Conservation (phyloP, 2,329 filamentous ascomycete genomes). For the Aspergillus tanneri region DNA sequence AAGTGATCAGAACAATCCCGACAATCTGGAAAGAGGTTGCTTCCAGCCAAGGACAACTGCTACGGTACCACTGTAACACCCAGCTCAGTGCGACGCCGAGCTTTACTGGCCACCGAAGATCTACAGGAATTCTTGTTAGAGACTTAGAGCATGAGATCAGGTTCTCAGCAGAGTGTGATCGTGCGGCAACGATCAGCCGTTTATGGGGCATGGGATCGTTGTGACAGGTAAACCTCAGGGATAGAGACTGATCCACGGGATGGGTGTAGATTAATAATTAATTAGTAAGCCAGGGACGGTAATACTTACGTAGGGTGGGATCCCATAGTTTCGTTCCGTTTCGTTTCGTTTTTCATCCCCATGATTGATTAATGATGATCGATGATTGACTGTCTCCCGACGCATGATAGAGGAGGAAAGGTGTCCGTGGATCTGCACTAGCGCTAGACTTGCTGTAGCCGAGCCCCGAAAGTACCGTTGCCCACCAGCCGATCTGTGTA, state of each 20-base stretch:
- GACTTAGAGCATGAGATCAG: constrained; percentile 24
- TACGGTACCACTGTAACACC: background rate
- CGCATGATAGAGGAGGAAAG: constrained; percentile 19
- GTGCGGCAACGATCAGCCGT: constrained; percentile 39
- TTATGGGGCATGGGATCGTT: constrained; percentile 35
- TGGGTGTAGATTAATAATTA: background rate
- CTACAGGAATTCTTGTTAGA: constrained; percentile 14
- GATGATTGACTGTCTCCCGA: constrained; percentile 14
- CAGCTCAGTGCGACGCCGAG: constrained; percentile 3
- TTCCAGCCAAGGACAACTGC: background rate
- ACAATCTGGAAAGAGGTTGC: background rate
- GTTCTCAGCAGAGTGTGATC: constrained; percentile 26
- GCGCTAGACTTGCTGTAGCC: constrained; percentile 22
- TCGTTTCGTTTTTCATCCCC: too few species aligned
- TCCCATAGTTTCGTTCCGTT: too few species aligned
- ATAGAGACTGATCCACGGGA: background rate
- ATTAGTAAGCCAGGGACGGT: too few species aligned
- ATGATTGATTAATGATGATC: constrained; percentile 18
- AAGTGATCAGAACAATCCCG: constrained; percentile 1
- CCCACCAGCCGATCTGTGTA: constrained; percentile 16
- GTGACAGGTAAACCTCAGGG: constrained; percentile 32
- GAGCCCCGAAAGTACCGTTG: constrained; percentile 20
- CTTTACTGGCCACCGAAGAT: constrained; percentile 8
- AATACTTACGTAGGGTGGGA: too few species aligned
- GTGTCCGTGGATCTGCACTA: constrained; percentile 29